These are phyloP conservation scores for Leishmania tarentolae DNA, from an alignment of 208 protist genomes.

Conservation along the genomic window DNA sequence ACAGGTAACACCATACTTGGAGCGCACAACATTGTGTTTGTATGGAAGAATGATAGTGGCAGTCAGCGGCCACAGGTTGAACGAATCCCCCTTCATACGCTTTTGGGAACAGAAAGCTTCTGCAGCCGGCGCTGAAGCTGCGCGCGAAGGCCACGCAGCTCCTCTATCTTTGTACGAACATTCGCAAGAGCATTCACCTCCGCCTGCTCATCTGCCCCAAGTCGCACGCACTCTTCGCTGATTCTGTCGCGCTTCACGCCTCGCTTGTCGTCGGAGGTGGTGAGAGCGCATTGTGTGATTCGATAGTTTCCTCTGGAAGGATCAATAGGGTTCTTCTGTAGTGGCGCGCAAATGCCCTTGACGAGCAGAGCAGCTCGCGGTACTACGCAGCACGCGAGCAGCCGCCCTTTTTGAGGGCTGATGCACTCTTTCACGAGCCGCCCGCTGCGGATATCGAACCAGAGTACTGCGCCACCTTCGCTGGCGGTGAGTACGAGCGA, in stretches of 20 bases:
- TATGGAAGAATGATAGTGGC: background rate
- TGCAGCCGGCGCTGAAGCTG: constrained; percentile 21
- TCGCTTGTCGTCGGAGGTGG: background rate
- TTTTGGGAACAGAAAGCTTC: background rate
- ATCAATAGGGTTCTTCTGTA: constrained; percentile 69
- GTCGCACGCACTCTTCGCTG: background rate
- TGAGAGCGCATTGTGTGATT: constrained; percentile 20
- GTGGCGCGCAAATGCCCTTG: constrained; percentile 23
- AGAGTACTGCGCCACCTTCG: constrained; percentile 57
- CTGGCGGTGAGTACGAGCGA: constrained; percentile 51
- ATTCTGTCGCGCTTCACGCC: constrained; percentile 11
- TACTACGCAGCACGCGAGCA: constrained; percentile 53
- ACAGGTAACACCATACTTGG: background rate
- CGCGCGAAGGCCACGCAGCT: constrained; percentile 33
- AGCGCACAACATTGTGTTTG: background rate
- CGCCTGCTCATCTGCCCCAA: background rate
- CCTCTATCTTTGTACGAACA: constrained; percentile 33
- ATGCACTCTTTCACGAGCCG: constrained; percentile 50
- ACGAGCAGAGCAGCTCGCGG: constrained; percentile 13
- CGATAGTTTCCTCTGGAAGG: constrained; percentile 30
- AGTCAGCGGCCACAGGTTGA: background rate
- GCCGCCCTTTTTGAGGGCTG: constrained; percentile 30
- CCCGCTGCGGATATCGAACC: constrained; percentile 47
- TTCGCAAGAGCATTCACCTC: background rate
- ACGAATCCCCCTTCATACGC: background rate